phyloP scores from a whole-genome alignment of 768 basidiomycete genomes.

The Trametes gibbosa region DNA sequence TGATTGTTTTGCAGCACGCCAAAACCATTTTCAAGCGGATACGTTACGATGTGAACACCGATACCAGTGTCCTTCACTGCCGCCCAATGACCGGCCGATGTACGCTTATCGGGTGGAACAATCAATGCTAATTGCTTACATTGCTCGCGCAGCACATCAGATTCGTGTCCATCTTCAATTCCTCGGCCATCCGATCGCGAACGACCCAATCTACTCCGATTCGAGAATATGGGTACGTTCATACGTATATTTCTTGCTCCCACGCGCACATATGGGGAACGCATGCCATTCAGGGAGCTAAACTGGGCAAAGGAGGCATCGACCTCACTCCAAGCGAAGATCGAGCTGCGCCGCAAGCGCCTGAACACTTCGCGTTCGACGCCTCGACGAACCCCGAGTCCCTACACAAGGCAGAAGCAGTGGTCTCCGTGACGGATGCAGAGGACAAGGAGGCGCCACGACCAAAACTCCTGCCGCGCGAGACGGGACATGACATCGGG shows the following conservation, averaged over 20 bases:
- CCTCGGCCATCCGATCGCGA: slow-evolving; percentile 90
- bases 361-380: slow-evolving; percentile 35
- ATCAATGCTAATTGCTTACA: not conserved
- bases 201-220: slow-evolving; percentile 92
- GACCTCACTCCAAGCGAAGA: slow-evolving; percentile 69
- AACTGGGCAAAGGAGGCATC: slow-evolving; percentile 76
- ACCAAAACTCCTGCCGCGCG: slow-evolving; percentile 65
- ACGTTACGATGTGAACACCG: slow-evolving; percentile 72
- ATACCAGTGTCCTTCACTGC: slow-evolving; percentile 88
- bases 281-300: slow-evolving; percentile 51
- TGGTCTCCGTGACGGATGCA: too few relatives aligned
- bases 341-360: slow-evolving; percentile 60
- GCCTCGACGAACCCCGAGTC: slow-evolving; percentile 26
- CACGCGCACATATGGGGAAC: not conserved
- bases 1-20: slow-evolving; percentile 52
- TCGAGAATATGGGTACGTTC: slow-evolving; percentile 65
- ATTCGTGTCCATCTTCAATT: slow-evolving; percentile 96
- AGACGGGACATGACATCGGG: slow-evolving; percentile 84
- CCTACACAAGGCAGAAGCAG: slow-evolving; percentile 11
- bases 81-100: slow-evolving; percentile 90
- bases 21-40: slow-evolving; percentile 86
- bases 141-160: slow-evolving; percentile 72
- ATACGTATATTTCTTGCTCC: not conserved
- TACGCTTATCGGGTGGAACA: slow-evolving; percentile 39
- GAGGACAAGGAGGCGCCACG: slow-evolving; percentile 9